Conservation (phyloP, 495 filamentous ascomycete genomes). For the Podospora bellae-mahoneyi region DNA sequence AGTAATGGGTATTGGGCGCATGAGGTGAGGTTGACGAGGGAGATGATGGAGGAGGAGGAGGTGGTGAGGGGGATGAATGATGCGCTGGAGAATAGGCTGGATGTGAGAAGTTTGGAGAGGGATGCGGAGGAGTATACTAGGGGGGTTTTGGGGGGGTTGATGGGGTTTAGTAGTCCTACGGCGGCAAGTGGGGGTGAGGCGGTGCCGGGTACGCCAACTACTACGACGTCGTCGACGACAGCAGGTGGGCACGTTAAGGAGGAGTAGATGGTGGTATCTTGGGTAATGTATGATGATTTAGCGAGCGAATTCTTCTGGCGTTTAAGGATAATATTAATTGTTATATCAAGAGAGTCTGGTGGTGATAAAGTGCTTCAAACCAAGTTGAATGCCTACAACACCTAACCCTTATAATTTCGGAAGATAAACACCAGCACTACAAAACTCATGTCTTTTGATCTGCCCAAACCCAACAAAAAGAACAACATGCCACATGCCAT, state of each 20-base stretch:
- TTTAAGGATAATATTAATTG: background rate
- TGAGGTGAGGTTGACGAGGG: slow-evolving; percentile 52
- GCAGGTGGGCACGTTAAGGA: background rate
- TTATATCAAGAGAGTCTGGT: too few species aligned
- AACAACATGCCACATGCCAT: background rate
- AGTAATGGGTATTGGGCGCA: slow-evolving; percentile 50
- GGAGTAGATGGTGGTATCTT: slow-evolving; percentile 11
- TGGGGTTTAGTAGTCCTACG: slow-evolving; percentile 15
- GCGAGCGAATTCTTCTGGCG: background rate
- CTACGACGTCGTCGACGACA: background rate
- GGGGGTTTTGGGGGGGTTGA: slow-evolving; percentile 36
- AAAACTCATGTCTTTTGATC: background rate
- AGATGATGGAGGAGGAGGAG: slow-evolving; percentile 59
- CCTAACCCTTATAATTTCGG: background rate
- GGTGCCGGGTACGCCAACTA: slow-evolving; percentile 1
- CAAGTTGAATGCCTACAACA: background rate
- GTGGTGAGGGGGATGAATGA: slow-evolving; percentile 56
- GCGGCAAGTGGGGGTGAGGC: slow-evolving; percentile 10
- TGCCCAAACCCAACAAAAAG: background rate
- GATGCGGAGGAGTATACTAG: slow-evolving; percentile 56
- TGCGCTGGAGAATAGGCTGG: slow-evolving; percentile 50
- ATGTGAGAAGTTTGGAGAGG: slow-evolving; percentile 45
- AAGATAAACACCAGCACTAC: background rate
- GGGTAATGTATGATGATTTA: background rate
- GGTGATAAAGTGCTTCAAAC: background rate